Evolutionary conservation across 305 asterid genomes (phyloP), one percentile per base, ranked within the genome.

Genomic region (Euphrasia arctica): DNA sequence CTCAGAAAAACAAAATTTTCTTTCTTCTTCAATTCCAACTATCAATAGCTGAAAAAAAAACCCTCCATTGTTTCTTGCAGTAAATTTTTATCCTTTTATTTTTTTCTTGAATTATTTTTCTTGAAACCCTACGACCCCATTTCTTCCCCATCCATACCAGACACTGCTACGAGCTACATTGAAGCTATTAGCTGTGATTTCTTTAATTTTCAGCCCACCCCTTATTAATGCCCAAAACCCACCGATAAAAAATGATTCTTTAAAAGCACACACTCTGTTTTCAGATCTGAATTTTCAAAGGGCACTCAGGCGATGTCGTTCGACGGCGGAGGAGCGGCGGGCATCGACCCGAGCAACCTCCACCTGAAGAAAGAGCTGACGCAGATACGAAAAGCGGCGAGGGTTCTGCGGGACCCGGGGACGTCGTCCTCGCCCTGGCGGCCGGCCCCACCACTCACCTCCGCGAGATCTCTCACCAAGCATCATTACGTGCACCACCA

Each of bases 331-430:
- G 77, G 77, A 2, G 69, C 29, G 66, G 68, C 39, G 73, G 77
- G 41, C 31, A 75, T 83, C 82, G 96, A 86, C 77, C 94, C 94
- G 14, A 82, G 96, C 75, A 82, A 82, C 77, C 78, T 93, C 78
- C 95, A 88, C 82, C 80, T 90, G 86, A 90, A 85, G 85, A 90
- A 88, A 72, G 97, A 93, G 73, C 56, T 90, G 58, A 88, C 93
- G 7, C 96, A 80, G 68, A 86, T 90, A 69, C 83, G 90, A 29
- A 93, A 93, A 79, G 96, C 93, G 25, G 88, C 96, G 55, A 77
- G 89, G 25, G 88, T 72, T 63, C 74, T 90, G 4, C 80, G 89
- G 68, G 98, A 93, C 78, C 99, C 99, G 42, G 97, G 96, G n/a
- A 93, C 99, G 61, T 81, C 90, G 49, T 81, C 90, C 50, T 84